Base-by-base conservation (phyloP, 1,284 basidiomycete genomes). In the Exobasidium rhododendri region DNA sequence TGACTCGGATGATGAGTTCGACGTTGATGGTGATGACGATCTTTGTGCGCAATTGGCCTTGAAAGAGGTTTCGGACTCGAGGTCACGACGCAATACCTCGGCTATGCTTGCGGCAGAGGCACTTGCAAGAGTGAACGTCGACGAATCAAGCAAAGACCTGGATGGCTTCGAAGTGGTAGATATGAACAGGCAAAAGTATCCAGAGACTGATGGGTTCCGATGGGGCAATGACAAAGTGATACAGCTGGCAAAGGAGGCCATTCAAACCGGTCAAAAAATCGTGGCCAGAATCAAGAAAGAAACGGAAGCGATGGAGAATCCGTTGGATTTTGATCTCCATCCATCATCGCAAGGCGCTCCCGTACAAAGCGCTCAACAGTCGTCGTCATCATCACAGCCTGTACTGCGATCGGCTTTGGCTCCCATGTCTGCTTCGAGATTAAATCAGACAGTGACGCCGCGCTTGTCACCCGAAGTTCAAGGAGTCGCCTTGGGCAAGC, bases 1-100 rank as follows among this genome's bases (percentile, higher is more conserved):
- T 53, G 24, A 35, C 17, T 40, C 26, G 14, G 55, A 56, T 35
- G 55, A 56, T 22, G 55, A 56, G 55, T 56, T 56, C 28, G 43
- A 35, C 24, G 20, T 17, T 22, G 55, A 30, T 17, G n/a, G 13
- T 6, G 55, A 56, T 47, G 17, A 10, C 10, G 17, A 17, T 17
- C 20, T 56, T 26, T 35, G 28, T 30, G 55, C 6, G n/a, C 28
- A 56, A 6, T 22, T 56, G 24, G 55, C 31, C 6, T 7, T 17
- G 7, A 40, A 10, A 7, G 35, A 40, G 7, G 35, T 17, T 40
- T 10, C 17, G 7, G 35, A 40, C 17, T 40, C 10, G 35, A 17
- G 17, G 7, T 40, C 35, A 40, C 7, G 35, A 40, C 35, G 7
- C 35, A 40, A 17, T 40, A 17, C 35, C 17, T 10, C 35, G 17